phyloP scores from a whole-genome alignment of 805 yeast species.

The Ogataea sp. region DNA sequence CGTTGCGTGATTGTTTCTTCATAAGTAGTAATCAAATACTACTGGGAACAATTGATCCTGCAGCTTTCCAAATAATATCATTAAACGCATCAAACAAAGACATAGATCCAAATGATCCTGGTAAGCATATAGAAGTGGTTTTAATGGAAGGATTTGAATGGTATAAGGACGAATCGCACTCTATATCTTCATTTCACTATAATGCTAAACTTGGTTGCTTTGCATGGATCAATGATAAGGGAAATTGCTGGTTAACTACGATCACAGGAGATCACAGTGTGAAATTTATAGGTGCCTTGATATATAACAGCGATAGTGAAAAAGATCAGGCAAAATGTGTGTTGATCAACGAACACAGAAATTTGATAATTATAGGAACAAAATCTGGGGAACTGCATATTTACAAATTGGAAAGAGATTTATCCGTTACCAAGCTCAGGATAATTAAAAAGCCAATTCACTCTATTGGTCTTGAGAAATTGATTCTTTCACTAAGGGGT shows the following conservation, averaged over 20 bases:
- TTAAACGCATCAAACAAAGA: conserved; percentile 10
- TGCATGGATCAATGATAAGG: conserved; percentile 22
- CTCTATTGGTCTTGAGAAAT: conserved; percentile 22
- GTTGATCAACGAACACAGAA: conserved; percentile 32
- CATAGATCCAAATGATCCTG: conserved; percentile 13
- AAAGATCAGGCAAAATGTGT: conserved; percentile 14
- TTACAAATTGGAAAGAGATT: conserved; percentile 28
- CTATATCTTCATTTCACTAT: conserved; percentile 10
- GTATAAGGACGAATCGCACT: conserved; percentile 16
- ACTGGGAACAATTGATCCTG: conserved; percentile 20
- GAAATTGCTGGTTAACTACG: conserved; percentile 22
- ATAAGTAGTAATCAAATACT: conserved; percentile 16
- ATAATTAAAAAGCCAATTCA: conserved; percentile 28
- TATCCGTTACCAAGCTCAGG: conserved; percentile 20
- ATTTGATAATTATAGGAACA: conserved; percentile 31
- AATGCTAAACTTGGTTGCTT: conserved; percentile 18
- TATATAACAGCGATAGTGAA: conserved; percentile 10
- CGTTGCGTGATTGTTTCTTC: conserved; percentile 21
- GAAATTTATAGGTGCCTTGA: conserved; percentile 15
- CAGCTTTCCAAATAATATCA: conserved; percentile 26
- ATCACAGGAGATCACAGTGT: conserved; percentile 6
- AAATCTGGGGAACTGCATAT: conserved; percentile 27
- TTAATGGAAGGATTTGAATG: conserved; percentile 24
- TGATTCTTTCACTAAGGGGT: conserved; percentile 19
- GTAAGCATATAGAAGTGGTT: conserved; percentile 20